Evolutionary conservation across 2,329 filamentous ascomycete species (phyloP).

Genomic region (Hymenoscyphus infarciens): DNA sequence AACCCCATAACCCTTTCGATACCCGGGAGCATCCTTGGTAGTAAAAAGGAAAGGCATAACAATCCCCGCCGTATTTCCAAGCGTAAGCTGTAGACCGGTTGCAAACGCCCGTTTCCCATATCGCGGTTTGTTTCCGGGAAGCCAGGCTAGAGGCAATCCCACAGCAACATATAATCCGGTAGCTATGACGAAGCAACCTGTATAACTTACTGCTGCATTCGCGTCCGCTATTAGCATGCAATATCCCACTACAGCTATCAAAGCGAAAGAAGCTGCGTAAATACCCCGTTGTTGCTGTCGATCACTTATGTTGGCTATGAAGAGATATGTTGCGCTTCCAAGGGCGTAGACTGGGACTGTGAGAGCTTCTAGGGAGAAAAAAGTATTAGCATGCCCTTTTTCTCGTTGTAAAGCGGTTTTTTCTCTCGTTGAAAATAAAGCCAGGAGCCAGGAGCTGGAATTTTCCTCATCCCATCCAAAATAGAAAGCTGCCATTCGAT

Average conservation of each 20-base stretch:
- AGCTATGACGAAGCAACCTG: background rate
- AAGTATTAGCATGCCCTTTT: background rate
- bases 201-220: background rate
- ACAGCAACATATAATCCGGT: constrained; percentile 25
- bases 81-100: constrained; percentile 55
- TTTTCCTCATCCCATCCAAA: too few species aligned
- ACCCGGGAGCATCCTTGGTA: constrained; percentile 23
- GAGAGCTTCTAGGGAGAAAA: constrained; percentile 45
- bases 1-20: constrained; percentile 4
- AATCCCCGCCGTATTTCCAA: constrained; percentile 58
- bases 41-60: constrained; percentile 56
- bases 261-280: constrained; percentile 50
- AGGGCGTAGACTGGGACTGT: constrained; percentile 66
- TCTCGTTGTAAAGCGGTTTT: too few species aligned
- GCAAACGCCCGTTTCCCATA: constrained; percentile 60
- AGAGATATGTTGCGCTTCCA: constrained; percentile 58
- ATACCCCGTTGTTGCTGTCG: constrained; percentile 52
- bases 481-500: too few species aligned
- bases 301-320: constrained; percentile 56
- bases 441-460: too few species aligned
- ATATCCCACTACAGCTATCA: constrained; percentile 43
- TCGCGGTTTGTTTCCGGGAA: constrained; percentile 53
- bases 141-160: constrained; percentile 35
- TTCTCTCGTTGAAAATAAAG: too few species aligned
- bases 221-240: constrained; percentile 1